Evolutionary conservation across 768 basidiomycete species (phyloP).

Genomic region (Auricularia sp.): DNA sequence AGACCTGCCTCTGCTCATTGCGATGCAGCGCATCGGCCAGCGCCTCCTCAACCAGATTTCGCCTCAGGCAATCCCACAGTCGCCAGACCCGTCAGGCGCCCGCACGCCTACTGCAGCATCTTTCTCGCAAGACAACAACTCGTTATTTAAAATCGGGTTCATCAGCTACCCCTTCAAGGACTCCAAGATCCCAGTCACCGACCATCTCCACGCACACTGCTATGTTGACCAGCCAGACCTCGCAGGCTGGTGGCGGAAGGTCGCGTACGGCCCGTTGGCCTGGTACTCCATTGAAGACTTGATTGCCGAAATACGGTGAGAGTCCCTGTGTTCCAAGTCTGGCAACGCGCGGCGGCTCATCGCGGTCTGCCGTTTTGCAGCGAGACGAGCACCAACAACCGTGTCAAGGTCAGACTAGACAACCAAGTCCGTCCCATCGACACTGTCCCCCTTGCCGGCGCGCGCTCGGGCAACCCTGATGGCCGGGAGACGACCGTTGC

Average conservation of each 20-base stretch:
- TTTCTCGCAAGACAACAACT: slow-evolving; percentile 20
- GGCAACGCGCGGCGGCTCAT: not conserved
- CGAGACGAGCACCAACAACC: slow-evolving; percentile 73
- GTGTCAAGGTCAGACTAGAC: slow-evolving; percentile 64
- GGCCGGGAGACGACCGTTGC: slow-evolving; percentile 52
- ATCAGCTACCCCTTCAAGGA: slow-evolving; percentile 72
- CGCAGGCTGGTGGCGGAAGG: slow-evolving; percentile 61
- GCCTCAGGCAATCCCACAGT: slow-evolving; percentile 27
- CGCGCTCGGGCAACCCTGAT: slow-evolving; percentile 52
- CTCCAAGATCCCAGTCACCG: slow-evolving; percentile 66
- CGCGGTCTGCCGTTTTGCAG: slow-evolving; percentile 27
- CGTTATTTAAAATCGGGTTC: slow-evolving; percentile 57
- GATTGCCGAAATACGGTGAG: slow-evolving; percentile 71
- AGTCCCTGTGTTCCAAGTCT: slow-evolving; percentile 7
- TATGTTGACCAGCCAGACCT: slow-evolving; percentile 55
- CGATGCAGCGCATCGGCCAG: slow-evolving; percentile 46
- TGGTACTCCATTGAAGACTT: slow-evolving; percentile 74
- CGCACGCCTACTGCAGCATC: slow-evolving; percentile 18
- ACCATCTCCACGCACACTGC: slow-evolving; percentile 71
- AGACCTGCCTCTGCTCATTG: slow-evolving; percentile 62
- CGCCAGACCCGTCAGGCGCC: slow-evolving; percentile 17
- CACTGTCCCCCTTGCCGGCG: slow-evolving; percentile 59
- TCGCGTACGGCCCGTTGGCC: slow-evolving; percentile 56
- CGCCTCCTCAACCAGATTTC: slow-evolving; percentile 38
- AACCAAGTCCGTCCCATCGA: slow-evolving; percentile 63